Evolutionary conservation across 441 rosid genomes (phyloP), one percentile per base, ranked within the genome.

Genomic region (Brassica hybrid): DNA sequence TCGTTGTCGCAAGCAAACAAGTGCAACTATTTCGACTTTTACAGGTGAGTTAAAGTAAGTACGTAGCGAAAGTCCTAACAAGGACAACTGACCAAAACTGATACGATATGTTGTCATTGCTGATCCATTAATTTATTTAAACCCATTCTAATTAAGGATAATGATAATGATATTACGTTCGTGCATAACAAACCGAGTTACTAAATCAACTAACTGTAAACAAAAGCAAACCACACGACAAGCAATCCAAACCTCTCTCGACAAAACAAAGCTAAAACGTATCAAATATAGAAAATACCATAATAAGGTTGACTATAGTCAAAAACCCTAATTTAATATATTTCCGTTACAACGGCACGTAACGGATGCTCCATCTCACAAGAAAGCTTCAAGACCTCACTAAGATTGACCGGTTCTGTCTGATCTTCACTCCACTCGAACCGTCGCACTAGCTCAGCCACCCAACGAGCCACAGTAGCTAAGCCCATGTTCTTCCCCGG

Each of bases 281-380:
- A 3, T 5, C 58, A 41, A n/a, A 45, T 2, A 16, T 12, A 36
- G 7, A 50, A 72, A 58, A 7, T 7, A 72, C 50, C 32, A 2
- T 12, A 25, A 63, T 12, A 25, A 63, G 56, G 10, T 61, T 67
- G 67, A 64, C 62, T 14, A 65, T 66, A 25, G 48, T 65, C 61
- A 54, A 80, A 75, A 67, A 62, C 80, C 80, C 74, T 71, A 60
- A 7, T 14, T 76, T 54, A 65, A 11, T 43, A 27, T 56, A 54
- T 76, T 67, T 61, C 79, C 67, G 75, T 66, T 36, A 84, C 92
- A 23, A 83, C 68, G 5, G 90, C 87, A 52, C 54, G 77, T 32
- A 89, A 86, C 48, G 93, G 92, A 3, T 69, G 38, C 83, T 91
- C 89, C 96, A 91, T 91, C 77, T 91, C 92, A 78, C 96, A 88